Conservation (phyloP, 2,329 filamentous ascomycete species). For the Epichloe aotearoae region DNA sequence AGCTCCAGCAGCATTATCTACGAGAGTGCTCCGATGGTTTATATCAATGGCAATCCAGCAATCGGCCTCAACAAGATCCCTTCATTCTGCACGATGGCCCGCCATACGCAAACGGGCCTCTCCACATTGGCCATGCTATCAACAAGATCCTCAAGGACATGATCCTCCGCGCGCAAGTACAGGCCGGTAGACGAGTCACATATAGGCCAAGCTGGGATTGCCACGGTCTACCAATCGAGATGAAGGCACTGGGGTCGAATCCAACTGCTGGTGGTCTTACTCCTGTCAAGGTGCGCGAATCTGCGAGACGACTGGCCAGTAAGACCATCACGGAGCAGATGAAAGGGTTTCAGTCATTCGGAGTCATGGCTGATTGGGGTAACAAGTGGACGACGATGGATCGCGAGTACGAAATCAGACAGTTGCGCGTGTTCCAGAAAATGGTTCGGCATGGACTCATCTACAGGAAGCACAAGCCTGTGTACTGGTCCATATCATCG, state of each 20-base stretch:
- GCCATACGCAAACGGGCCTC: conserved; percentile 84
- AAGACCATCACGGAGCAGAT: conserved; percentile 61
- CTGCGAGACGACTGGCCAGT: conserved; percentile 51
- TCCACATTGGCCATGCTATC: conserved; percentile 88
- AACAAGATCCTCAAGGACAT: conserved; percentile 98
- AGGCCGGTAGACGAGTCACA: conserved; percentile 54
- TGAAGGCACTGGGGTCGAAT: conserved; percentile 67
- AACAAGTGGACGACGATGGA: conserved; percentile 71
- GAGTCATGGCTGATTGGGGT: conserved; percentile 71
- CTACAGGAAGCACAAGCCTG: conserved; percentile 67
- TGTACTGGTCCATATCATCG: conserved; percentile 77
- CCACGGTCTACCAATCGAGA: conserved; percentile 90
- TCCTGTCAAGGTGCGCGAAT: conserved; percentile 46
- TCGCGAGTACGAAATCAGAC: conserved; percentile 56
- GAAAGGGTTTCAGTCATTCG: conserved; percentile 59
- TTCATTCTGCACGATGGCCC: conserved; percentile 93
- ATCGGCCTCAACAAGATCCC: conserved; percentile 38
- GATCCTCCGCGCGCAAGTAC: conserved; percentile 68
- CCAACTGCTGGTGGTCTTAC: conserved; percentile 26
- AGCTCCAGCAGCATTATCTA: conserved; percentile 46
- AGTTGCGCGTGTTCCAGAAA: conserved; percentile 60
- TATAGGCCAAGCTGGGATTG: conserved; percentile 97
- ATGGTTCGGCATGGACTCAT: conserved; percentile 64
- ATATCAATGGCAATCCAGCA: conserved; percentile 69
- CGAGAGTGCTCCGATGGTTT: conserved; percentile 72